These are phyloP conservation scores for Schizopora paradoxa DNA, from an alignment of 1,284 basidiomycete genomes.

Conservation along the genomic window DNA sequence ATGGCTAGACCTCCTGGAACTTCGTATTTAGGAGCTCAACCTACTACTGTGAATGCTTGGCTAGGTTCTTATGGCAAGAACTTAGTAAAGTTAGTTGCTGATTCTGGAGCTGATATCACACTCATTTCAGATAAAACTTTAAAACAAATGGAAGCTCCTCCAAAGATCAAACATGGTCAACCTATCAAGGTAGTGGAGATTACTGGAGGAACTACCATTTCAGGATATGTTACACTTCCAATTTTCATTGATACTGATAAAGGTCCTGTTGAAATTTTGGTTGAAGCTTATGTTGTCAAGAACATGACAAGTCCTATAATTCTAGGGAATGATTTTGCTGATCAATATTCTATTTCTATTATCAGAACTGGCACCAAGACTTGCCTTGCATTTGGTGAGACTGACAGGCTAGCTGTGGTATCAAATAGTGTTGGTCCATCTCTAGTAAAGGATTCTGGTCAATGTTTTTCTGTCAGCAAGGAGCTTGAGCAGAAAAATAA, in stretches of 20 bases:
- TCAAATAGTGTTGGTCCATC: conserved; percentile 5
- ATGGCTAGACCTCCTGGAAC: conserved; percentile 29
- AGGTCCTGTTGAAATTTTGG: conserved; percentile 23
- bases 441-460: not conserved
- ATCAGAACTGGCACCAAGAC: conserved; percentile 21
- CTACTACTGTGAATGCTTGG: conserved; percentile 5
- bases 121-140: conserved; percentile 23
- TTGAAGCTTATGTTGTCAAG: conserved; percentile 29
- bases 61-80: conserved; percentile 11
- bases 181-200: conserved; percentile 27
- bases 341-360: conserved; percentile 28
- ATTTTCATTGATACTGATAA: conserved; percentile 24
- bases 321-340: conserved; percentile 29
- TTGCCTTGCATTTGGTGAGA: conserved; percentile 24
- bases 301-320: conserved; percentile 24
- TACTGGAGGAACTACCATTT: conserved; percentile 26
- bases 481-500: not conserved
- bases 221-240: conserved; percentile 25
- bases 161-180: conserved; percentile 22
- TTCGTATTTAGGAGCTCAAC: conserved; percentile 12
- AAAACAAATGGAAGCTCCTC: conserved; percentile 7
- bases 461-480: not conserved
- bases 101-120: conserved; percentile 27
- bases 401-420: conserved; percentile 17
- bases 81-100: no score